phyloP scores from a whole-genome alignment of 176 grass and related monocot species.

The Eremochloa ophiuroides region DNA sequence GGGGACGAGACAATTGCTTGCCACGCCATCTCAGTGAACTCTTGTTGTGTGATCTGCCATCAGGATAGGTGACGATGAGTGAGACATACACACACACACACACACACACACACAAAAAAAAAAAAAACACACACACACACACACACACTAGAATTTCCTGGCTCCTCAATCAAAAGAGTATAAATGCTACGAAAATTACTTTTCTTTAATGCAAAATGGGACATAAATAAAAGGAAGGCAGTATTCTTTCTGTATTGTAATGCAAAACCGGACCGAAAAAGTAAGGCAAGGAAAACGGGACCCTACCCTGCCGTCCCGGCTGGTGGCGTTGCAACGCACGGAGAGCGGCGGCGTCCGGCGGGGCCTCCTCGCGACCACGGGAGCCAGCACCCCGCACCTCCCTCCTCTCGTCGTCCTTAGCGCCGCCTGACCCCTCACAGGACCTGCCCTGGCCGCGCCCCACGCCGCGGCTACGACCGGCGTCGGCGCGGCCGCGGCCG shows the following conservation, averaged over 20 bases:
- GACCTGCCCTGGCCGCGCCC: slow-evolving; percentile 13
- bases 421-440: background rate
- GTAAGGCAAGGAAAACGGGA: background rate
- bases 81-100: no score
- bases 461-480: slow-evolving; percentile 42
- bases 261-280: background rate
- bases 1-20: slow-evolving; percentile 77
- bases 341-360: slow-evolving; percentile 19
- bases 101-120: no score
- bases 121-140: no score
- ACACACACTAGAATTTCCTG: no score
- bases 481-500: background rate
- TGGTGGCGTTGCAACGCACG: slow-evolving; percentile 43
- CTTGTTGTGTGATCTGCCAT: slow-evolving; percentile 95
- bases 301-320: slow-evolving; percentile 40
- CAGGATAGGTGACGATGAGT: background rate
- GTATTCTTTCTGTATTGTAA: no score
- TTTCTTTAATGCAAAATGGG: background rate
- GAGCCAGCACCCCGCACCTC: background rate
- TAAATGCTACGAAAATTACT: background rate
- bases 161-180: background rate
- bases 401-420: slow-evolving; percentile 16
- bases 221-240: background rate
- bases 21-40: slow-evolving; percentile 99
- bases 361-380: slow-evolving; percentile 21